phyloP scores from a whole-genome alignment of 106 monocot genomes.

The Phalaenopsis aphrodite region DNA sequence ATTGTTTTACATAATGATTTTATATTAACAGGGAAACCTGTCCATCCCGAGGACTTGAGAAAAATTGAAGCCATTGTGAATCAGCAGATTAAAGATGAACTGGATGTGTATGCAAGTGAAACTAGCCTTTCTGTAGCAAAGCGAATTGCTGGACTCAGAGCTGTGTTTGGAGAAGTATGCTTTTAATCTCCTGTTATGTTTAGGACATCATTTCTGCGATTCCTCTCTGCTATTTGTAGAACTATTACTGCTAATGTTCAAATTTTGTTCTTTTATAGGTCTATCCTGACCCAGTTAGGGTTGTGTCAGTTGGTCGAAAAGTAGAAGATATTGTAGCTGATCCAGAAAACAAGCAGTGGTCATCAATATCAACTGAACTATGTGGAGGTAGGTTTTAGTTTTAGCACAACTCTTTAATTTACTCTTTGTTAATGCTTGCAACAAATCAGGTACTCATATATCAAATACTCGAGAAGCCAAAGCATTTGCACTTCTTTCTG shows the following conservation, averaged over 20 bases:
- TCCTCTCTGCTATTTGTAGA: not conserved
- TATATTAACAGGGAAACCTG: conserved; percentile 70
- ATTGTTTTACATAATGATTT: not conserved
- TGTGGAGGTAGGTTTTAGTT: conserved; percentile 67
- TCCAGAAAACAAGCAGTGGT: conserved; percentile 74
- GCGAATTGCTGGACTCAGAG: conserved; percentile 62
- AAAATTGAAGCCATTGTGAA: conserved; percentile 95
- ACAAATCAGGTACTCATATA: conserved; percentile 71
- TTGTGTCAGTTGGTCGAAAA: conserved; percentile 84
- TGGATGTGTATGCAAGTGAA: conserved; percentile 82
- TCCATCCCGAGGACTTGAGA: conserved; percentile 69
- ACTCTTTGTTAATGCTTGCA: not conserved
- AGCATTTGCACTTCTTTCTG: conserved; percentile 92
- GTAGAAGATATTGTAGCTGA: conserved; percentile 67
- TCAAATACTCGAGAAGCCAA: conserved; percentile 90
- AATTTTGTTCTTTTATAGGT: conserved; percentile 30
- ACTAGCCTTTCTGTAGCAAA: conserved; percentile 58
- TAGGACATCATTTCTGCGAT: not conserved
- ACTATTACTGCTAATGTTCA: not conserved
- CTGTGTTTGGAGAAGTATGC: conserved; percentile 91
- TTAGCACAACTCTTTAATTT: conserved; percentile 9
- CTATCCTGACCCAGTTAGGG: conserved; percentile 91
- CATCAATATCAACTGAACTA: conserved; percentile 82
- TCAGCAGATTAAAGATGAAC: conserved; percentile 74
- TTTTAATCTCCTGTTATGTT: not conserved